A percentile compares a stretch with the other conserved stretches of the same genome.
Conservation (phyloP, 2,329 filamentous ascomycete species). For the Sordariomycetes sp. region DNA sequence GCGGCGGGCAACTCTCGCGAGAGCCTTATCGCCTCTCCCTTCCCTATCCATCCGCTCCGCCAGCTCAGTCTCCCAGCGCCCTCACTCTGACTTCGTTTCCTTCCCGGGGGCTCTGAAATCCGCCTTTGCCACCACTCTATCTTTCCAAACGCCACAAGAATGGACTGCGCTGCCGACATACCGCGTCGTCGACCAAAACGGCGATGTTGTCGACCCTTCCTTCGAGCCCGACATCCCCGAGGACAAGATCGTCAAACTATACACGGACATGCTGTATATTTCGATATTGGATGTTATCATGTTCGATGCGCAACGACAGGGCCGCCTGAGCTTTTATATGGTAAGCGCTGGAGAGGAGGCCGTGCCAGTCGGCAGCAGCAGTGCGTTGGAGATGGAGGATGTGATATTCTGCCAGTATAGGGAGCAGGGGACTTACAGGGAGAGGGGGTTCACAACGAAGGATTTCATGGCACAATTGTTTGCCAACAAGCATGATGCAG, state of each 20-base stretch:
- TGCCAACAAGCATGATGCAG: conserved; percentile 71
- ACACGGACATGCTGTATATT: conserved; percentile 56
- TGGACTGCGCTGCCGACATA: conserved; percentile 80
- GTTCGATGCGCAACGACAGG: conserved; percentile 95
- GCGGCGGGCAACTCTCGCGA: conserved; percentile 14
- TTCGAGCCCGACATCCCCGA: conserved; percentile 63
- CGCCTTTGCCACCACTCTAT: conserved; percentile 74
- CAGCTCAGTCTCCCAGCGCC: conserved; percentile 46
- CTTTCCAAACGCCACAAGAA: conserved; percentile 66
- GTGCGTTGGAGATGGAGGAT: conserved; percentile 73
- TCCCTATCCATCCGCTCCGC: conserved; percentile 21
- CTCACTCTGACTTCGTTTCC: conserved; percentile 46
- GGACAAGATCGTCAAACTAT: conserved; percentile 47
- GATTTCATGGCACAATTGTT: conserved; percentile 97
- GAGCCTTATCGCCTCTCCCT: conserved; percentile 5
- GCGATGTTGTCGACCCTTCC: conserved; percentile 66
- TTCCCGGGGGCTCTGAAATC: conserved; percentile 96
- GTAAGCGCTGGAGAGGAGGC: conserved; percentile 92
- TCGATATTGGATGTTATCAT: conserved; percentile 94
- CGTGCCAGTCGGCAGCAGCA: conserved; percentile 81
- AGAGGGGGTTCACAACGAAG: conserved; percentile 76
- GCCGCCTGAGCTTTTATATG: conserved; percentile 95
- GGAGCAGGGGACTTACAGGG: conserved; percentile 83
- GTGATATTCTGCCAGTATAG: conserved; percentile 93
- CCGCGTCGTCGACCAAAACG: conserved; percentile 83